Evolutionary conservation across 2,329 filamentous ascomycete species (phyloP).

Genomic region (Bipolaris victoriae): DNA sequence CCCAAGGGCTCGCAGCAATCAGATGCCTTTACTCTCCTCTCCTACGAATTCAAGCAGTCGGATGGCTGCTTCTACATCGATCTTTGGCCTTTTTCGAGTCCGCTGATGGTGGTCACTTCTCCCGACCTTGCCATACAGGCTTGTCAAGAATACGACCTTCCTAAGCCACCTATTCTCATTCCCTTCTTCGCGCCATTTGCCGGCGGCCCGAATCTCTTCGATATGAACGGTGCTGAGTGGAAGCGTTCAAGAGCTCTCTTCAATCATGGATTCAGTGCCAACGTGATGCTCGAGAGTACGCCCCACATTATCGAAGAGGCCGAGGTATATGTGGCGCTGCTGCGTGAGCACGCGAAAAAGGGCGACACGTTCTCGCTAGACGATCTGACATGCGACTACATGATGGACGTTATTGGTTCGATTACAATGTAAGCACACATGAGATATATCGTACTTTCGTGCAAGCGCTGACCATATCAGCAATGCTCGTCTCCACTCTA

Average conservation of each 20-base stretch:
- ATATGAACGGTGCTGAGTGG: conserved; percentile 25
- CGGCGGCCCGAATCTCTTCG: conserved; percentile 20
- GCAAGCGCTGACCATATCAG: neutral
- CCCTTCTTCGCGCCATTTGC: conserved; percentile 21
- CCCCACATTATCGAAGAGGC: conserved; percentile 10
- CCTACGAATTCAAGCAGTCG: conserved; percentile 7
- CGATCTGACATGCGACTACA: conserved; percentile 9
- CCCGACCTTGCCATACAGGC: conserved; percentile 13
- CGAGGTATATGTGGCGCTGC: conserved; percentile 3
- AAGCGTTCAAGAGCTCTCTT: conserved; percentile 38
- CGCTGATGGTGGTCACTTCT: conserved; percentile 19
- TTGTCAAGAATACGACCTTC: conserved; percentile 12
- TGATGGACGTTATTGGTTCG: conserved; percentile 12
- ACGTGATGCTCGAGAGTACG: conserved; percentile 49
- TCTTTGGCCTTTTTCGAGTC: conserved; percentile 25
- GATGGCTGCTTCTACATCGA: conserved; percentile 20
- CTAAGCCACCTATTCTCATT: conserved; percentile 12
- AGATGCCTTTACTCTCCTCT: conserved; percentile 12
- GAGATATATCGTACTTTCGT: neutral
- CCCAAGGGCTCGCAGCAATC: conserved; percentile 17
- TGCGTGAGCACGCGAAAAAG: conserved; percentile 7
- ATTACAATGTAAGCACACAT: conserved; percentile 3
- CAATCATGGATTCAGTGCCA: conserved; percentile 44
- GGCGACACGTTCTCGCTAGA: conserved; percentile 9
- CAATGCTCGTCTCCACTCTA: conserved; percentile 22